Base-by-base conservation (phyloP, 2,329 filamentous ascomycete species). In the Acrocalymma vagum region DNA sequence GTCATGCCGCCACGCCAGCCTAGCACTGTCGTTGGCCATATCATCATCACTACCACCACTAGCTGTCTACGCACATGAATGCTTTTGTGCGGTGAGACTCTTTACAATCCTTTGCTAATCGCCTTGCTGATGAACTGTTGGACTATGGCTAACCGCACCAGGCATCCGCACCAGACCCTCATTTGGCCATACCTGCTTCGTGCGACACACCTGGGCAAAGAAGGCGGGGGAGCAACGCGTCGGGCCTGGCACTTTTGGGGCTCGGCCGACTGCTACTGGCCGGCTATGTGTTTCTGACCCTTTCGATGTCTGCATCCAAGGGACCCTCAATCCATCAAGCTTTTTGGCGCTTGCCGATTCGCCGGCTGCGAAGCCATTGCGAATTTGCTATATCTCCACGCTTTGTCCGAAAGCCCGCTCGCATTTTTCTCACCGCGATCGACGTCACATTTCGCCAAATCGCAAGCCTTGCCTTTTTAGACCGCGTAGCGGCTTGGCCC, bases 401-500 rank as follows among this genome's bases (percentile, higher is more conserved):
- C 42, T 44, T 51, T 30, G 43, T 48, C 54, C 52, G 56, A 53
- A 23, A 14, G 35, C 32, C 31, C 32, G 14, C 10, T 26, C 21
- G 18, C 16, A 14, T 10, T 6, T 17, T 15, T 24, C 23, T 24
- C n/a, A 17, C 25, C 5, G 24, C 26, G 32, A 47, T 42, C 38
- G 37, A 45, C 44, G 53, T 59, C 53, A 58, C 45, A n/a, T 42
- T 49, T 42, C 41, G 24, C 47, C 50, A 45, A 43, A 33, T 39
- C 42, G 55, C 45, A 43, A 43, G 45, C 36, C 36, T 38, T 26
- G 13, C 48, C 57, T 57, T 60, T 58, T 35, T 28, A n/a, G n/a
- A n/a, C n/a, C n/a, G n/a, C 9, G 24, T 52, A 45, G 48, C 39
- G 48, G 29, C 34, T 44, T 43, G 43, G 51, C 43, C 7, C 36